Percentiles rank a stretch among this genome's conserved stretches.
These are phyloP conservation scores for Millerozyma acaciae DNA, from an alignment of 805 yeast genomes.

Conservation along the genomic window DNA sequence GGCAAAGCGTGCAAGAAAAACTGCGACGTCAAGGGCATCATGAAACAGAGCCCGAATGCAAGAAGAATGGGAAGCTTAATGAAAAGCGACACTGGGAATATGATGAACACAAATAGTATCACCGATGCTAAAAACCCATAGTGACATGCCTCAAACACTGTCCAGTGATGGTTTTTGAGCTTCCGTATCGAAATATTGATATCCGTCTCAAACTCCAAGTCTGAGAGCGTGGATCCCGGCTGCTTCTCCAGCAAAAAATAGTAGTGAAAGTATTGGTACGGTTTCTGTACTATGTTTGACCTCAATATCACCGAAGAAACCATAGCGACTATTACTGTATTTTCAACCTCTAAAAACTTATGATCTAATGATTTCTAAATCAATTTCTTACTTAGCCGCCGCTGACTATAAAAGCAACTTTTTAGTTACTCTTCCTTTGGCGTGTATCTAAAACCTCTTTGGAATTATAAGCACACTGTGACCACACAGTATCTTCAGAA, in stretches of 20 bases:
- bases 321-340: too few relatives aligned
- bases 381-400: too few relatives aligned
- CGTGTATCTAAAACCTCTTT: too few relatives aligned
- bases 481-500: too few relatives aligned
- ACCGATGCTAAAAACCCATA: conserved; percentile 49
- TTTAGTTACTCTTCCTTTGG: too few relatives aligned
- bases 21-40: conserved; percentile 75
- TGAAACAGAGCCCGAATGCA: conserved; percentile 44
- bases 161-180: conserved; percentile 41
- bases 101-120: conserved; percentile 53
- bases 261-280: conserved; percentile 42
- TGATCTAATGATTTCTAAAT: too few relatives aligned
- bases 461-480: too few relatives aligned
- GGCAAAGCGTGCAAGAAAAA: conserved; percentile 83
- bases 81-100: conserved; percentile 53
- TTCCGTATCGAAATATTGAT: conserved; percentile 38
- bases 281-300: conserved; percentile 28
- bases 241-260: conserved; percentile 55
- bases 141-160: conserved; percentile 48
- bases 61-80: conserved; percentile 37
- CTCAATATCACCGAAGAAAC: conserved; percentile 6
- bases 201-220: conserved; percentile 47
- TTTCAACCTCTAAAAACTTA: too few relatives aligned
- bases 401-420: too few relatives aligned
- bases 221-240: conserved; percentile 45